Conservation (phyloP, 257 asterid species). For the Solanum chaucha region DNA sequence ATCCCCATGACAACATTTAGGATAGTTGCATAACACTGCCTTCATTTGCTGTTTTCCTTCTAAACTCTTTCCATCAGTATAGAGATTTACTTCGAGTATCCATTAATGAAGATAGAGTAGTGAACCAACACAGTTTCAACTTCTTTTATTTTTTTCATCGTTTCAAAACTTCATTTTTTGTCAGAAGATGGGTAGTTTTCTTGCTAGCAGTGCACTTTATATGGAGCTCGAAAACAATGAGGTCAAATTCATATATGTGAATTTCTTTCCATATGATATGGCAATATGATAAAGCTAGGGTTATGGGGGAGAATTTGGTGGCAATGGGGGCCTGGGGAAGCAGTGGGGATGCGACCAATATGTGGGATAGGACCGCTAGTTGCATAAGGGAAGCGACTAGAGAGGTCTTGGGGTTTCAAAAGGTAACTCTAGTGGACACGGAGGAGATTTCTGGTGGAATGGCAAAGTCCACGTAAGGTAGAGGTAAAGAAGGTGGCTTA, state of each 20-base stretch:
- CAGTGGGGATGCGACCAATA: not conserved
- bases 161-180: not conserved
- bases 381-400: not conserved
- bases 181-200: not conserved
- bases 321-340: not conserved
- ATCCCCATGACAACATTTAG: not conserved
- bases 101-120: not conserved
- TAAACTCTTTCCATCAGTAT: not conserved
- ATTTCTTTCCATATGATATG: not conserved
- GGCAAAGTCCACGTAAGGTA: not conserved
- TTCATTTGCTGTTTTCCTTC: not conserved
- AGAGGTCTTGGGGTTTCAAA: not conserved
- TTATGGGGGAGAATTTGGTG: not conserved
- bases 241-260: not conserved
- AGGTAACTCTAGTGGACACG: not conserved
- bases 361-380: not conserved
- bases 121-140: not conserved
- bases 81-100: not conserved
- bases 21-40: not conserved
- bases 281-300: not conserved
- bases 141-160: not conserved
- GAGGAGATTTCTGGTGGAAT: not conserved
- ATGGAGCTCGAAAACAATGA: not conserved
- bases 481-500: not conserved
- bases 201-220: not conserved